Conservation (phyloP, 345 rosid species). For the Brassica rapa region DNA sequence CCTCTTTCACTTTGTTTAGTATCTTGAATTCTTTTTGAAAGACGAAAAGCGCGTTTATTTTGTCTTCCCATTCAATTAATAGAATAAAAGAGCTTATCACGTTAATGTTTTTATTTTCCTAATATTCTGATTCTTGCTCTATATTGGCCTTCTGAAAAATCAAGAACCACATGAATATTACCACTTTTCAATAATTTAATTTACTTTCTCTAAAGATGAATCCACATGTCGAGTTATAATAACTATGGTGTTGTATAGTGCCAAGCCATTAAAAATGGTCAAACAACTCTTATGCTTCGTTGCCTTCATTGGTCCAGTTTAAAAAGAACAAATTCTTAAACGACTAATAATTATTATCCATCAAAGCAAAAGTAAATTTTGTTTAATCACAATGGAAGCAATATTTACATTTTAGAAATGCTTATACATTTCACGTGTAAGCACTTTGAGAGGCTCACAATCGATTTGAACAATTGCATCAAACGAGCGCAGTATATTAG, state of each 20-base stretch:
- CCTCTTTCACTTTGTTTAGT: constrained; percentile 26
- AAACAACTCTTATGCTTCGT: neutral
- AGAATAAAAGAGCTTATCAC: constrained; percentile 18
- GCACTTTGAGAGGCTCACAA: constrained; percentile 31
- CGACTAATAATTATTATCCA: constrained; percentile 8
- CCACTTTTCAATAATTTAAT: neutral
- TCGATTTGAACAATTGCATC: constrained; percentile 14
- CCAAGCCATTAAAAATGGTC: constrained; percentile 20
- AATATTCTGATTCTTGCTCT: constrained; percentile 27
- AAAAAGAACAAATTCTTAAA: constrained; percentile 15
- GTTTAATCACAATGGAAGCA: constrained; percentile 11
- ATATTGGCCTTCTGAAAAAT: neutral
- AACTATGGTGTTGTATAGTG: constrained; percentile 5
- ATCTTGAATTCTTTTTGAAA: constrained; percentile 20
- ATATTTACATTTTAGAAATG: constrained; percentile 3
- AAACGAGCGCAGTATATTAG: neutral
- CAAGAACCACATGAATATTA: constrained; percentile 23
- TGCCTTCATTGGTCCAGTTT: constrained; percentile 28
- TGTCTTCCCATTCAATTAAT: constrained; percentile 1
- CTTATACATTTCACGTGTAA: constrained; percentile 20
- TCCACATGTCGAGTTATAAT: constrained; percentile 21
- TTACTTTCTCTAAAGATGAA: constrained; percentile 2
- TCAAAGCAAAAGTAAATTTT: constrained; percentile 19
- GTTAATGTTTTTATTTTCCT: constrained; percentile 8
- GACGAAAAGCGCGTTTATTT: constrained; percentile 8